Evolutionary conservation across 148 eudicot species (phyloP).

Genomic region (Camellia japonica): DNA sequence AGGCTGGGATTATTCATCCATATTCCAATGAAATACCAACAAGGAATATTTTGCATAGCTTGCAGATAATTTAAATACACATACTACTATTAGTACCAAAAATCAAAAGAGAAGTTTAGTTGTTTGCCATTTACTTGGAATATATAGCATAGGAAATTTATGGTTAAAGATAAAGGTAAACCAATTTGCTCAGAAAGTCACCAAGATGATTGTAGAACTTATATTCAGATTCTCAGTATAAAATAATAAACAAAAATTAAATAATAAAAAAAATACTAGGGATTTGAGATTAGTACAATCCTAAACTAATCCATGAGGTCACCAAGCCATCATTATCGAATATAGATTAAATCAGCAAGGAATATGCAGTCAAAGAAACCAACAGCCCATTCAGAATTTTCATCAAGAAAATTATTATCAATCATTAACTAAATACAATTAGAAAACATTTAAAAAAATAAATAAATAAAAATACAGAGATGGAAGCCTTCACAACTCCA

Average conservation of each 20-base stretch:
- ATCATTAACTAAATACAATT: neutral
- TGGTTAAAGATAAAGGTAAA: neutral
- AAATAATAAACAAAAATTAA: neutral
- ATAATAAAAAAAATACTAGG: neutral
- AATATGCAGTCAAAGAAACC: neutral
- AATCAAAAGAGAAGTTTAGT: neutral
- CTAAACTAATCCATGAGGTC: neutral
- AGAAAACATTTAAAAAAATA: neutral
- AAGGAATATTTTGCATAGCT: neutral
- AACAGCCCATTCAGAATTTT: neutral
- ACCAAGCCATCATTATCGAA: neutral
- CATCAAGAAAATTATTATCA: neutral
- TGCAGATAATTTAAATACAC: neutral
- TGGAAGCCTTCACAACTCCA: neutral
- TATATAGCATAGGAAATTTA: neutral
- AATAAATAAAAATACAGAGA: neutral
- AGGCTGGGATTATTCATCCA: conserved; percentile 1
- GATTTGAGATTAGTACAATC: neutral
- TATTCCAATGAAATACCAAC: neutral
- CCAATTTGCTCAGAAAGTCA: neutral
- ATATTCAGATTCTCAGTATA: neutral
- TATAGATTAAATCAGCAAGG: neutral
- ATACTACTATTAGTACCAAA: neutral
- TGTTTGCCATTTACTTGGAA: conserved; percentile 4
- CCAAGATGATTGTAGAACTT: neutral